Percentiles rank a stretch among this genome's conserved stretches.
Evolutionary conservation across 1,139 yeast genomes (phyloP).

Genomic region (Debaryomyces sp.): DNA sequence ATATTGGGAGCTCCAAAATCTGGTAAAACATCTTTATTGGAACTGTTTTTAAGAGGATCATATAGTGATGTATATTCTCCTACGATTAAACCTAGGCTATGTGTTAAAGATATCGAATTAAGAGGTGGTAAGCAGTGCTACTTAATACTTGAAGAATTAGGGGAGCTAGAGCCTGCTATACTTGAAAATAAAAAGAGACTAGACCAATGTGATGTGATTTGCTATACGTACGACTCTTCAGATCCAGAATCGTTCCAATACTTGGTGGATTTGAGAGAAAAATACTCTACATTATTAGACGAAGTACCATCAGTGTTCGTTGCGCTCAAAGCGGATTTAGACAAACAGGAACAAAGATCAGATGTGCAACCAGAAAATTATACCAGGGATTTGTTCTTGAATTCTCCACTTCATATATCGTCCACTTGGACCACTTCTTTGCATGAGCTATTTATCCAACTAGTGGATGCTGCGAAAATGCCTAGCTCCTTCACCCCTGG

Average conservation of each 20-base stretch:
- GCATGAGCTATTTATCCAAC: constrained; percentile 80
- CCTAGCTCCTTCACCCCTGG: constrained; percentile 86
- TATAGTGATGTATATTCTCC: constrained; percentile 78
- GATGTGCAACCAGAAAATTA: constrained; percentile 87
- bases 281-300: constrained; percentile 56
- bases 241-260: constrained; percentile 94
- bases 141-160: constrained; percentile 84
- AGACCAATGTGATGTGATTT: constrained; percentile 87
- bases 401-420: constrained; percentile 82
- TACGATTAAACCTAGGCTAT: constrained; percentile 76
- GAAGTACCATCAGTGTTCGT: constrained; percentile 84
- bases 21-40: constrained; percentile 83
- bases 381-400: constrained; percentile 61
- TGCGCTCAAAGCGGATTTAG: constrained; percentile 92
- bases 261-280: constrained; percentile 65
- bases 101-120: constrained; percentile 91
- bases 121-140: constrained; percentile 96
- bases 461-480: constrained; percentile 83
- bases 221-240: constrained; percentile 89
- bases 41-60: constrained; percentile 76
- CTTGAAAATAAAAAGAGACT: constrained; percentile 70
- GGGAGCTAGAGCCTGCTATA: constrained; percentile 83
- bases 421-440: constrained; percentile 87
- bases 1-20: constrained; percentile 82
- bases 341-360: constrained; percentile 89